Percentiles rank a stretch among this genome's conserved stretches.
Conservation (phyloP, 371 early-diverging fungal species). For the Mucor irregularis region DNA sequence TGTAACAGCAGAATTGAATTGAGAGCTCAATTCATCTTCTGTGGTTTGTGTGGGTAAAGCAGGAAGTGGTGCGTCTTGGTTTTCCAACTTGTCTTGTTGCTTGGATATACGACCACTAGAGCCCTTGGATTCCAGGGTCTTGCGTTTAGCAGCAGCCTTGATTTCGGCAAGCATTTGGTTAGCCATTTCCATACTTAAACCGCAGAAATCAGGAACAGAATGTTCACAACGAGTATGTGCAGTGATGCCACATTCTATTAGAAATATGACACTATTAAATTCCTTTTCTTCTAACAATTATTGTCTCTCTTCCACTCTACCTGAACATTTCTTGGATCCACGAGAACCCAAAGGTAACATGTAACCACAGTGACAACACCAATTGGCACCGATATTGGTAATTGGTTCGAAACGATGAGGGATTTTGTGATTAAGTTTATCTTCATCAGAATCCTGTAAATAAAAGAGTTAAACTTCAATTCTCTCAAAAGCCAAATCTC, state of each 20-base stretch:
- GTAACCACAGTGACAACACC: conserved; percentile 98
- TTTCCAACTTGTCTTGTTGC: conserved; percentile 13
- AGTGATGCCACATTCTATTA: conserved; percentile 80
- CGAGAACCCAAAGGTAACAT: conserved; percentile 85
- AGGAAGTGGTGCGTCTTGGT: conserved; percentile 17
- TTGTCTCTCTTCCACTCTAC: conserved; percentile 14
- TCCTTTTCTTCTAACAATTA: too few species aligned
- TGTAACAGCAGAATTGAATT: conserved; percentile 16
- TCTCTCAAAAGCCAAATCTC: background rate
- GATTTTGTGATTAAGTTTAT: conserved; percentile 84
- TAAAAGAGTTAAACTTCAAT: background rate
- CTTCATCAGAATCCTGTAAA: conserved; percentile 53
- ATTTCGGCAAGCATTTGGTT: conserved; percentile 79
- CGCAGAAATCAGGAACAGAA: conserved; percentile 93
- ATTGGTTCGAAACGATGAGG: conserved; percentile 89
- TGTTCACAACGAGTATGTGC: conserved; percentile 86
- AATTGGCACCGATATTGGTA: conserved; percentile 79
- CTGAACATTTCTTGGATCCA: conserved; percentile 61
- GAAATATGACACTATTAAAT: too few species aligned
- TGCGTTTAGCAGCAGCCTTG: conserved; percentile 58
- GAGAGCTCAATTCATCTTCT: conserved; percentile 17
- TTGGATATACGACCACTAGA: conserved; percentile 19
- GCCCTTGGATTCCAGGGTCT: conserved; percentile 22
- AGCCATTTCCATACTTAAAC: conserved; percentile 83
- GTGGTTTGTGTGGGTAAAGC: conserved; percentile 3